A percentile compares a stretch with the other conserved stretches of the same genome.
phyloP scores from a whole-genome alignment of 257 asterid species.

The Nicotiana otophora region DNA sequence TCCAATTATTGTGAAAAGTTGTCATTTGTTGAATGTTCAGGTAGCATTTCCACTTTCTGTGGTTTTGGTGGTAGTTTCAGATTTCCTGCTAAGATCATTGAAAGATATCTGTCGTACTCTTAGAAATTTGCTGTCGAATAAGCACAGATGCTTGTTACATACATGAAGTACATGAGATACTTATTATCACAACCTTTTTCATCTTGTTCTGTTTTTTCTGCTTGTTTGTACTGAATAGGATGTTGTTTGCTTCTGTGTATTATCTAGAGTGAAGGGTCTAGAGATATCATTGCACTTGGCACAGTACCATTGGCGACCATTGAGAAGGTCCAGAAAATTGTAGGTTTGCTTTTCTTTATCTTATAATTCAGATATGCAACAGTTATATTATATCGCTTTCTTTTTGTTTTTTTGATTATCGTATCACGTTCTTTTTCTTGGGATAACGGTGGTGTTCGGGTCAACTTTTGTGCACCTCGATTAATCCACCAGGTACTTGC shows the following conservation, averaged over 20 bases:
- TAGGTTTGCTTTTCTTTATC: slow-evolving; percentile 38
- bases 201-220: neutral
- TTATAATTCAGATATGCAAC: slow-evolving; percentile 1
- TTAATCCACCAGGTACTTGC: neutral
- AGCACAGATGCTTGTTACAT: neutral
- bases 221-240: neutral
- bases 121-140: neutral
- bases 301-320: slow-evolving; percentile 86
- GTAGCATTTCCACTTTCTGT: neutral
- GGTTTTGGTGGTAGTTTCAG: neutral
- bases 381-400: neutral
- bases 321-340: slow-evolving; percentile 83
- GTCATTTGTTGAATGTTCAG: neutral
- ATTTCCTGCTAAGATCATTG: neutral
- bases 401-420: neutral
- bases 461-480: neutral
- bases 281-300: slow-evolving; percentile 77
- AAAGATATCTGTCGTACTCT: neutral
- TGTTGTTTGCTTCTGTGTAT: slow-evolving; percentile 21
- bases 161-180: neutral
- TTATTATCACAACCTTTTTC: neutral
- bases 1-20: neutral
- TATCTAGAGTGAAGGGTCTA: slow-evolving; percentile 79
- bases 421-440: neutral
- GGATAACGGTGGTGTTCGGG: neutral